Percentiles rank a stretch among this genome's conserved stretches.
These are phyloP conservation scores for Phragmites australis DNA, from an alignment of 176 grass and related monocot species.

Conservation along the genomic window DNA sequence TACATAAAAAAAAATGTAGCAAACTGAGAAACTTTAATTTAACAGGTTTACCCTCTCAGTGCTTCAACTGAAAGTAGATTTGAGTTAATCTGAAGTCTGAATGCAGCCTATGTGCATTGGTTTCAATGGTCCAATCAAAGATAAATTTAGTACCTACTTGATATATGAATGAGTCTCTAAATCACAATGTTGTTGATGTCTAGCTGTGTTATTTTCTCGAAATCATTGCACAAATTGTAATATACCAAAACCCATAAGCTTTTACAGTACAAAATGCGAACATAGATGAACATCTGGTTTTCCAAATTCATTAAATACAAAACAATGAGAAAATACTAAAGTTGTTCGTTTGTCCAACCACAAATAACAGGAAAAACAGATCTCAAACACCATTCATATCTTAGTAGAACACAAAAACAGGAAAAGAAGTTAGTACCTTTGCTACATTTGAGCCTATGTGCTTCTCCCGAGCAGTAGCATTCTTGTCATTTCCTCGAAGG, in stretches of 20 bases:
- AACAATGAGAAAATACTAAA: background rate
- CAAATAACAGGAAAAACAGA: conserved; percentile 28
- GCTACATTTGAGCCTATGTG: conserved; percentile 71
- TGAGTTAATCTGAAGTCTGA: background rate
- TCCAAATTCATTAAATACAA: conserved; percentile 14
- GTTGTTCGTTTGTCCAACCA: background rate
- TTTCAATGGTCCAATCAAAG: conserved; percentile 28
- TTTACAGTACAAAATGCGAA: conserved; percentile 20
- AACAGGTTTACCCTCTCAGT: background rate
- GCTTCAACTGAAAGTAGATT: background rate
- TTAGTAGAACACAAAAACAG: conserved; percentile 2
- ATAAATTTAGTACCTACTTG: background rate
- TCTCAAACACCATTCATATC: background rate
- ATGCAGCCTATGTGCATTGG: background rate
- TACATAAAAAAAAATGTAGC: background rate
- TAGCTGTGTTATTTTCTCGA: background rate
- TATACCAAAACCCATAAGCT: background rate
- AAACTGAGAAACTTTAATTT: conserved; percentile 24
- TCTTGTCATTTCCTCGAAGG: conserved; percentile 82
- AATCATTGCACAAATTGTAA: background rate
- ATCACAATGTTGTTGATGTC: background rate
- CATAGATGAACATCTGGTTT: background rate
- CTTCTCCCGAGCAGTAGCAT: conserved; percentile 69
- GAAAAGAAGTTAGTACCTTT: conserved; percentile 51
- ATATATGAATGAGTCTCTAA: background rate